Percentiles rank a stretch among this genome's conserved stretches.
Conservation (phyloP, 2,329 filamentous ascomycete genomes). For the Sporothrix curviconia region DNA sequence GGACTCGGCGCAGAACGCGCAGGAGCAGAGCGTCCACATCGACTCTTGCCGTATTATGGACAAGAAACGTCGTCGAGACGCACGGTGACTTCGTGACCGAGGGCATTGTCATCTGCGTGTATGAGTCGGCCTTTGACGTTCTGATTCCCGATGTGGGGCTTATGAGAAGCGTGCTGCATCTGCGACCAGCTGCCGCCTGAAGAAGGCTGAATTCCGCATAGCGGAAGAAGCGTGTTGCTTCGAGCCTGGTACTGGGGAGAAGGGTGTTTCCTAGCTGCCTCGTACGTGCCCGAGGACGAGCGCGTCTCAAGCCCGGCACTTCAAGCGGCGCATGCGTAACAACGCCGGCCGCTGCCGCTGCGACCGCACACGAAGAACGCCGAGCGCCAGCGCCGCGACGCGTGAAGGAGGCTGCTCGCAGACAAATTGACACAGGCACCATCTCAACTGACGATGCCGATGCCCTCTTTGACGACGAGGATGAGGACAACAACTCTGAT, state of each 20-base stretch:
- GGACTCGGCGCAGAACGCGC: conserved; percentile 92
- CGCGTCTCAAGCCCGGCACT: conserved; percentile 70
- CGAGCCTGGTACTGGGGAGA: conserved; percentile 99
- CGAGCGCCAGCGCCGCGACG: conserved; percentile 61
- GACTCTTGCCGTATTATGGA: conserved; percentile 96
- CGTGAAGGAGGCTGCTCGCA: conserved; percentile 84
- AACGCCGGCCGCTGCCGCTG: conserved; percentile 72
- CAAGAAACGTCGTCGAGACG: conserved; percentile 74
- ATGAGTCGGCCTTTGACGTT: conserved; percentile 97
- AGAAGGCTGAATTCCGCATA: conserved; percentile 99
- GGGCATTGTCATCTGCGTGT: conserved; percentile 93
- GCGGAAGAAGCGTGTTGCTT: conserved; percentile 86
- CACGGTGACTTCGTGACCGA: conserved; percentile 92
- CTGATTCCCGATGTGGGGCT: conserved; percentile 96
- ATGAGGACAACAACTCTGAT: conserved; percentile 76
- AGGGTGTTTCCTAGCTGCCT: conserved; percentile 93
- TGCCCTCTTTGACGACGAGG: conserved; percentile 91
- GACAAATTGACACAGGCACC: conserved; percentile 89
- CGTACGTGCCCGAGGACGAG: conserved; percentile 95
- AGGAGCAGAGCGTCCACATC: conserved; percentile 98
- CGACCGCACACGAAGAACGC: conserved; percentile 76
- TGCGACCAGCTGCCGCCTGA: conserved; percentile 94
- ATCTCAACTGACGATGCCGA: conserved; percentile 91
- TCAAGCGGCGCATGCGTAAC: conserved; percentile 58
- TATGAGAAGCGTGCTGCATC: conserved; percentile 98